phyloP scores from a whole-genome alignment of 352 stramenopile species.

The Phytophthora podocarpi region DNA sequence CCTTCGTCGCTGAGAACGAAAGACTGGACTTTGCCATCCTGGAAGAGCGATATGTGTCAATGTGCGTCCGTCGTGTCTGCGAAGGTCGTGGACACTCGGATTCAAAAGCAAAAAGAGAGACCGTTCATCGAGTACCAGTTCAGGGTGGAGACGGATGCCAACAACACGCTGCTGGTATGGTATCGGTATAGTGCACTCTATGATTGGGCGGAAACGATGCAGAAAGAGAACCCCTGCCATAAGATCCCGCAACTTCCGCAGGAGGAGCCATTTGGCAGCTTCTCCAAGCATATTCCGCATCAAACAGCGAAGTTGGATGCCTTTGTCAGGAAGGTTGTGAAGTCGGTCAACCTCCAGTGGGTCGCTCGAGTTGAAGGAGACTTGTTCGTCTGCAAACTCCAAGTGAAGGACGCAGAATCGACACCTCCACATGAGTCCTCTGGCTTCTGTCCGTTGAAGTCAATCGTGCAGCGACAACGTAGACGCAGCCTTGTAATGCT shows the following conservation, averaged over 20 bases:
- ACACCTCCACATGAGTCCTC: background rate
- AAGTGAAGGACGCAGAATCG: background rate
- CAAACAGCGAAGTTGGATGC: slow-evolving; percentile 51
- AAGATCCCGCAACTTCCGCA: slow-evolving; percentile 60
- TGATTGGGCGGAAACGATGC: slow-evolving; percentile 9
- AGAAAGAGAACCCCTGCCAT: background rate
- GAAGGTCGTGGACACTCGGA: slow-evolving; percentile 14
- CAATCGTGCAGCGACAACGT: slow-evolving; percentile 5
- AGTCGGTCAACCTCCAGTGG: slow-evolving; percentile 57
- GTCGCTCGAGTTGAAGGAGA: slow-evolving; percentile 30
- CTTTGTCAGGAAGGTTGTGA: slow-evolving; percentile 54
- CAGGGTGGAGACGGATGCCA: slow-evolving; percentile 12
- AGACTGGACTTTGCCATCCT: slow-evolving; percentile 7
- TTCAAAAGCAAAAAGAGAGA: slow-evolving; percentile 4
- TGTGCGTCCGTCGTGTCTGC: slow-evolving; percentile 7
- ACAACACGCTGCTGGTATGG: slow-evolving; percentile 19
- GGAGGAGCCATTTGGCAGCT: slow-evolving; percentile 63
- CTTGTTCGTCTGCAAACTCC: slow-evolving; percentile 16
- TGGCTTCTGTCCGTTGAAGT: slow-evolving; percentile 5
- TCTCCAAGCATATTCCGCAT: slow-evolving; percentile 59
- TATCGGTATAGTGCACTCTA: slow-evolving; percentile 12
- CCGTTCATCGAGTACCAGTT: slow-evolving; percentile 22
- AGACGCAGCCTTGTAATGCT: background rate
- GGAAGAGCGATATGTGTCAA: background rate
- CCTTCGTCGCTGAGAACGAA: slow-evolving; percentile 11